Conservation (phyloP, 768 basidiomycete species). For the Phylloporus rhodoxanthus region DNA sequence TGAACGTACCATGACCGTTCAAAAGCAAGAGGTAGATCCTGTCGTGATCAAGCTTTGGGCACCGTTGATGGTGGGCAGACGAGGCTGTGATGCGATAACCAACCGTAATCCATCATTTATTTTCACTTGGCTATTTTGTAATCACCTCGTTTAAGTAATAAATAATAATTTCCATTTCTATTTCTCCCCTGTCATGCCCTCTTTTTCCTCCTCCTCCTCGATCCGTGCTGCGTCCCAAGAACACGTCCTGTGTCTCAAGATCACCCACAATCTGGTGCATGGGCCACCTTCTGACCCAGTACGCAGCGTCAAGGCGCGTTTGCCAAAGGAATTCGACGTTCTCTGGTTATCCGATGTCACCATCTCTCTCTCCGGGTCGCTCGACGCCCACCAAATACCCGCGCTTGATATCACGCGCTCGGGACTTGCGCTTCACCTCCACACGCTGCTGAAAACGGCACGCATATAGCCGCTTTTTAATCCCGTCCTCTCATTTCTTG, state of each 20-base stretch:
- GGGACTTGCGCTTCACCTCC: conserved; percentile 44
- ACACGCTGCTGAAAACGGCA: conserved; percentile 48
- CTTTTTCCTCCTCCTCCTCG: conserved; percentile 27
- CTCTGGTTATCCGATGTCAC: conserved; percentile 44
- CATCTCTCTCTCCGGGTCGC: conserved; percentile 49
- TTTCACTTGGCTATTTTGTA: conserved; percentile 27
- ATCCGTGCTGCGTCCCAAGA: conserved; percentile 42
- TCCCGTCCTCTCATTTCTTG: conserved; percentile 8
- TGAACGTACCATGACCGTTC: conserved; percentile 29
- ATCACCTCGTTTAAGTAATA: conserved; percentile 5
- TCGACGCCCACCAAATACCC: conserved; percentile 40
- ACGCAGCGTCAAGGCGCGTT: conserved; percentile 30
- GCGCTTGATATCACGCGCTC: conserved; percentile 42
- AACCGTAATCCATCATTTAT: conserved; percentile 10
- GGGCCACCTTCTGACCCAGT: conserved; percentile 28
- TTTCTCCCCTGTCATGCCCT: conserved; percentile 23
- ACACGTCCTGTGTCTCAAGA: conserved; percentile 41
- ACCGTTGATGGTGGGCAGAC: conserved; percentile 20
- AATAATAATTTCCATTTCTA: conserved; percentile 8
- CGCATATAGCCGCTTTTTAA: conserved; percentile 5
- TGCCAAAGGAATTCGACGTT: conserved; percentile 42
- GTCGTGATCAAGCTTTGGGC: conserved; percentile 12
- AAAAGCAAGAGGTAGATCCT: conserved; percentile 9
- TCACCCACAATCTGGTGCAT: conserved; percentile 40
- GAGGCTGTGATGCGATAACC: conserved; percentile 30